These are phyloP conservation scores for Ceratobasidium sp. DNA, from an alignment of 1,284 basidiomycete genomes.

Conservation along the genomic window DNA sequence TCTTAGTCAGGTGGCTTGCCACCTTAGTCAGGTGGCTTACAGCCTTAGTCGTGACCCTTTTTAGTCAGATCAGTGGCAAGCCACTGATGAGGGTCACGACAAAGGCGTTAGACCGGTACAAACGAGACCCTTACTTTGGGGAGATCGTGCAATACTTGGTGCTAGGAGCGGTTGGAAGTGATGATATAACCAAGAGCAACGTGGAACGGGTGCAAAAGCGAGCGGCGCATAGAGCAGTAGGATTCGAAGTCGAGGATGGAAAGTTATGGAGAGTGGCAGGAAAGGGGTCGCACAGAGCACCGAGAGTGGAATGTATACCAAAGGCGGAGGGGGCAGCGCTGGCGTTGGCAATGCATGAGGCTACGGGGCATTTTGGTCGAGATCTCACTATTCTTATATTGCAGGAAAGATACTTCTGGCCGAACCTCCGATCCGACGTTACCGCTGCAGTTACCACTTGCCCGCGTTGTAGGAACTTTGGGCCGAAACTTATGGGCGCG, in stretches of 20 bases:
- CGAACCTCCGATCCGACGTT: constrained; percentile 39
- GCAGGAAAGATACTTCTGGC: constrained; percentile 44
- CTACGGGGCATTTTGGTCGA: constrained; percentile 40
- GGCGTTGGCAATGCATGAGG: constrained; percentile 28
- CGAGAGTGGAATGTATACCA: constrained; percentile 52
- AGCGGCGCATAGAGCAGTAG: constrained; percentile 25
- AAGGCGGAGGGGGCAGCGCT: constrained; percentile 49
- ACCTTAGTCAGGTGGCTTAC: too few species aligned
- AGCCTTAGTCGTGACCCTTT: too few species aligned
- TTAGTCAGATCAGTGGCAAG: too few species aligned
- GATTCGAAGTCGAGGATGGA: constrained; percentile 42
- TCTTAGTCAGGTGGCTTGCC: too few species aligned
- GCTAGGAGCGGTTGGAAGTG: background rate
- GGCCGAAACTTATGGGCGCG: constrained; percentile 31
- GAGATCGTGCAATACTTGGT: constrained; percentile 29
- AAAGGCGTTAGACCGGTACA: background rate
- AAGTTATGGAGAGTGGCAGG: constrained; percentile 45
- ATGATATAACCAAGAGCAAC: constrained; percentile 1
- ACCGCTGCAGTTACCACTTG: constrained; percentile 35
- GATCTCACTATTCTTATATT: constrained; percentile 34
- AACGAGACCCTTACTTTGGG: background rate
- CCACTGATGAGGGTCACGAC: too few species aligned
- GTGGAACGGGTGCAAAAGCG: constrained; percentile 23
- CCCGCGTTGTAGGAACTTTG: constrained; percentile 44
- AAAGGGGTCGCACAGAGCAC: constrained; percentile 33